Conservation (phyloP, 768 basidiomycete genomes). For the Hericium coralloides region DNA sequence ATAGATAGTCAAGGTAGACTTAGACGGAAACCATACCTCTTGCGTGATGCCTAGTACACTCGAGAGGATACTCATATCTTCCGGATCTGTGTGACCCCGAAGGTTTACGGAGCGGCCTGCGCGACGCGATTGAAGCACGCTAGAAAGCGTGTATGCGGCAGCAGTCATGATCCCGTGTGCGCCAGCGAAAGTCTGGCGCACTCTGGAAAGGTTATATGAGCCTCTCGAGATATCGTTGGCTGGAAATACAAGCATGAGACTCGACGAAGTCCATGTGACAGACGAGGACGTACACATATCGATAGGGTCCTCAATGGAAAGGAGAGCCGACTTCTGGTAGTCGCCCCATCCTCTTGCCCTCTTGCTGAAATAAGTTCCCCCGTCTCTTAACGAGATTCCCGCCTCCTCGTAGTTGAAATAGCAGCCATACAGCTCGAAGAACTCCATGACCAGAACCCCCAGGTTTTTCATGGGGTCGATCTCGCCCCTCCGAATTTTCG, state of each 20-base stretch:
- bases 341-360: conserved; percentile 74
- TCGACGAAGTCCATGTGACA: neutral
- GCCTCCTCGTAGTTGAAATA: conserved; percentile 88
- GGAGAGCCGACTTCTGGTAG: conserved; percentile 40
- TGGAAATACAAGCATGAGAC: conserved; percentile 22
- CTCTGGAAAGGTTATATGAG: conserved; percentile 75
- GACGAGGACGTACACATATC: conserved; percentile 58
- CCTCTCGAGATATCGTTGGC: conserved; percentile 92
- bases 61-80: conserved; percentile 71
- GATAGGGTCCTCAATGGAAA: conserved; percentile 92
- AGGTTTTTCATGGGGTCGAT: conserved; percentile 84
- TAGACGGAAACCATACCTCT: conserved; percentile 46
- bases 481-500: conserved; percentile 82
- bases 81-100: conserved; percentile 34
- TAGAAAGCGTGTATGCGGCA: conserved; percentile 56
- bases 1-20: neutral
- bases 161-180: conserved; percentile 73
- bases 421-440: conserved; percentile 91
- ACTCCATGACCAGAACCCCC: conserved; percentile 92
- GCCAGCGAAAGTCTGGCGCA: conserved; percentile 77
- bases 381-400: conserved; percentile 81
- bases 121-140: conserved; percentile 48
- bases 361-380: conserved; percentile 88
- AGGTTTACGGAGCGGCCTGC: conserved; percentile 41
- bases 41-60: conserved; percentile 77